Percentiles rank a stretch among this genome's conserved stretches.
Evolutionary conservation across 805 yeast species (phyloP).

Genomic region (Ogataea pini): DNA sequence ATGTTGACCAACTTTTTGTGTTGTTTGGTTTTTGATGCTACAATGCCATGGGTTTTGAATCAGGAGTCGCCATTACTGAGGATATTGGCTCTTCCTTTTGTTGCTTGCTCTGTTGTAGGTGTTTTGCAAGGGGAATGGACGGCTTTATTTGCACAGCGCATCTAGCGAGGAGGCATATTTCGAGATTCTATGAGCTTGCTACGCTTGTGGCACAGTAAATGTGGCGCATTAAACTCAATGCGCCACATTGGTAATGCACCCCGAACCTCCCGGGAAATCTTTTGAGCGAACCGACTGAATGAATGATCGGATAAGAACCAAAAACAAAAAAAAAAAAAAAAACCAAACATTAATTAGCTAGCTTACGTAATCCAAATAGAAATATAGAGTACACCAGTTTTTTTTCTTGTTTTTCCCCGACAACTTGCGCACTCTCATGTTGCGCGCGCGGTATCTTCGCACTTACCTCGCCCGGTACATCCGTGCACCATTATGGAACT

Average conservation of each 20-base stretch:
- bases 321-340: neutral
- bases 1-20: constrained; percentile 21
- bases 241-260: neutral
- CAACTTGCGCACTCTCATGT: neutral
- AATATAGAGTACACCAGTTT: neutral
- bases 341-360: neutral
- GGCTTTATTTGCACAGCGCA: constrained; percentile 7
- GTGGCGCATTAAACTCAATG: no score
- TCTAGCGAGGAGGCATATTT: neutral
- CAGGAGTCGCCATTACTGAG: constrained; percentile 12
- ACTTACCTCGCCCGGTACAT: constrained; percentile 4
- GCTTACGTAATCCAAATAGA: neutral
- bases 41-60: constrained; percentile 18
- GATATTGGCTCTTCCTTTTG: constrained; percentile 18
- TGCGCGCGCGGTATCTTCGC: neutral
- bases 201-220: no score
- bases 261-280: constrained; percentile 2
- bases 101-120: constrained; percentile 19
- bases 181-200: no score
- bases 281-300: constrained; percentile 2
- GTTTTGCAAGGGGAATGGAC: constrained; percentile 17
- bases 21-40: constrained; percentile 12
- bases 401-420: no score
- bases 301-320: no score
- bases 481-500: constrained; percentile 18